These are phyloP conservation scores for Ogataea corticis DNA, from an alignment of 805 yeast genomes.

Conservation along the genomic window DNA sequence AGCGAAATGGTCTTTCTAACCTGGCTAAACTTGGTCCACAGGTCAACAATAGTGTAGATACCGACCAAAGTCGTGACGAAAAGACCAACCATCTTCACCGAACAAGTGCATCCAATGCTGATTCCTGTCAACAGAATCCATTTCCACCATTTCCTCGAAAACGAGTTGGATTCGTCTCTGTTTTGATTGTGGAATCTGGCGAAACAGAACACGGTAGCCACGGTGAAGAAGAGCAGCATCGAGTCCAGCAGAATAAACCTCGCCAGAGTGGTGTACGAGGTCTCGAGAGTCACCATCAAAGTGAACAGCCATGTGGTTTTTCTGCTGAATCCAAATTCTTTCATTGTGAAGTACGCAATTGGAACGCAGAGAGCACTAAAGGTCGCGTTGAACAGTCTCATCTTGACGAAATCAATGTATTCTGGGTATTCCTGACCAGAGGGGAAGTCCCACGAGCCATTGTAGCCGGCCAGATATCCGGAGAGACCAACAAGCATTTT, in stretches of 20 bases:
- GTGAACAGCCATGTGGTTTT: conserved; percentile 77
- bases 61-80: conserved; percentile 89
- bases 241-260: conserved; percentile 91
- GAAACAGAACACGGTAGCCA: conserved; percentile 74
- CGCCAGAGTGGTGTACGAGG: conserved; percentile 80
- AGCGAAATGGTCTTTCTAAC: conserved; percentile 44
- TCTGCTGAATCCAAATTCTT: conserved; percentile 69
- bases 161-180: conserved; percentile 44
- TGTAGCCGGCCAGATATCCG: conserved; percentile 80
- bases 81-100: conserved; percentile 96
- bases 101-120: conserved; percentile 83
- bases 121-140: conserved; percentile 87
- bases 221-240: conserved; percentile 85
- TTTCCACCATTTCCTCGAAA: conserved; percentile 86
- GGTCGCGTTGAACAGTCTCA: conserved; percentile 85
- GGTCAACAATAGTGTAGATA: conserved; percentile 80
- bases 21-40: conserved; percentile 90
- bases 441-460: conserved; percentile 87
- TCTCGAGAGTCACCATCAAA: conserved; percentile 78
- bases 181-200: conserved; percentile 68
- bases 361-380: conserved; percentile 87
- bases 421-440: conserved; percentile 79
- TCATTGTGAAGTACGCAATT: conserved; percentile 78
- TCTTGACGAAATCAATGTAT: conserved; percentile 72
- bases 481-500: conserved; percentile 78